Conservation (phyloP, 345 rosid genomes). For the rapeseed (Brassica napus) region DNA sequence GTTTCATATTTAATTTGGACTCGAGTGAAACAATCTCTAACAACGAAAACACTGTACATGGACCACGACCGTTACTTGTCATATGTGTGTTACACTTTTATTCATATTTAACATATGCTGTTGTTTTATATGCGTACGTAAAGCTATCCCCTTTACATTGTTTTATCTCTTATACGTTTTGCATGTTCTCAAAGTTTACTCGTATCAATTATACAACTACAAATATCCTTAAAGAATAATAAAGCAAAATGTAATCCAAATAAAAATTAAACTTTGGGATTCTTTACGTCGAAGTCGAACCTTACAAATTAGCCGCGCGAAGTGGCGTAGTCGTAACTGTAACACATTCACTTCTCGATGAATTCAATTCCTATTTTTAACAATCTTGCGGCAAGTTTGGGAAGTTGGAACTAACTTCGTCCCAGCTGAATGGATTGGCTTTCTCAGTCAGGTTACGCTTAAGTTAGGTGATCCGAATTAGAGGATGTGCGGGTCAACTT, state of each 20-base stretch:
- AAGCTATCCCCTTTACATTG: neutral
- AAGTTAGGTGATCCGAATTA: neutral
- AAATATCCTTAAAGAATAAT: neutral
- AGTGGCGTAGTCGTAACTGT: neutral
- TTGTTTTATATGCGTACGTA: neutral
- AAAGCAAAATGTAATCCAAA: neutral
- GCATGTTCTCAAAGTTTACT: neutral
- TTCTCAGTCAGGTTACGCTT: neutral
- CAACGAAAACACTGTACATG: neutral
- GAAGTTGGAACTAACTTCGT: neutral
- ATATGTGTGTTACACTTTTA: neutral
- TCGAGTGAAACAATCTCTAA: neutral
- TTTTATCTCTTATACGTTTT: neutral
- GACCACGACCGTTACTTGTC: neutral
- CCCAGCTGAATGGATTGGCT: neutral
- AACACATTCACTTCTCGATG: neutral
- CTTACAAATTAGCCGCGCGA: neutral
- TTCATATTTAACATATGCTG: slow-evolving; percentile 5
- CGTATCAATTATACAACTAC: neutral
- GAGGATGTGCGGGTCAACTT: neutral
- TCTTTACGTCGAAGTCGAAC: no score
- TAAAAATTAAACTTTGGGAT: neutral
- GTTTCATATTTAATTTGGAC: slow-evolving; percentile 6
- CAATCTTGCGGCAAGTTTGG: neutral
- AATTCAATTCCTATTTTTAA: neutral